Percentiles rank a stretch among this genome's conserved stretches.
phyloP scores from a whole-genome alignment of 163 green algal species.

The Prototheca wickerhamii region DNA sequence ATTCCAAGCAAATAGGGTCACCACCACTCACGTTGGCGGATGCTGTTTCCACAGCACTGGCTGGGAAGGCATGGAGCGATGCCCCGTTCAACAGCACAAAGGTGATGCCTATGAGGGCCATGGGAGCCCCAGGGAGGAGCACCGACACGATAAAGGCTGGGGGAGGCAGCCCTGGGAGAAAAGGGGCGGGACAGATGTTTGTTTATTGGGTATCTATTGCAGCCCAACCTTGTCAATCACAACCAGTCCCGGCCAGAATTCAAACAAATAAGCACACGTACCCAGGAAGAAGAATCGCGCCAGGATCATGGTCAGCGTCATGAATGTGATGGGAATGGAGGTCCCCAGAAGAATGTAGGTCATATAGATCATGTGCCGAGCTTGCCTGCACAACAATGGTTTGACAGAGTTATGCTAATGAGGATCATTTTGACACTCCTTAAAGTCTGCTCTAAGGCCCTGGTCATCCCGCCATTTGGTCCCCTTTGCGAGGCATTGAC shows the following conservation, averaged over 20 bases:
- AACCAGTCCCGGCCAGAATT: not conserved
- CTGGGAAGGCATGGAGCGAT: not conserved
- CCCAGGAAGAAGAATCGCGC: not conserved
- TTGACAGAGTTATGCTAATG: too few species aligned
- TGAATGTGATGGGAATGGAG: not conserved
- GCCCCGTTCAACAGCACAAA: not conserved
- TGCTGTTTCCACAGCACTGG: not conserved
- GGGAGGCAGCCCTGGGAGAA: not conserved
- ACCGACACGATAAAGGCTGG: not conserved
- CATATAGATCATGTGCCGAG: not conserved
- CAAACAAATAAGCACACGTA: not conserved
- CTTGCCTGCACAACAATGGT: not conserved
- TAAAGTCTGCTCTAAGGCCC: too few species aligned
- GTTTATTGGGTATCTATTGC: not conserved
- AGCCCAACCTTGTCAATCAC: not conserved
- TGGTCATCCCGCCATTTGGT: too few species aligned
- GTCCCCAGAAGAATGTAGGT: not conserved
- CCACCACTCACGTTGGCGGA: not conserved
- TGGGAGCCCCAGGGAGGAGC: not conserved
- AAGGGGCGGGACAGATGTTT: not conserved
- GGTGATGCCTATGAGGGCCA: conserved; percentile 1
- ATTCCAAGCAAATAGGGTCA: not conserved
- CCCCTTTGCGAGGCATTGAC: too few species aligned
- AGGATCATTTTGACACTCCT: too few species aligned
- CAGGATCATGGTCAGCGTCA: not conserved